Conservation (phyloP, 2,329 filamentous ascomycete species). For the Talaromyces albobiverticillius region DNA sequence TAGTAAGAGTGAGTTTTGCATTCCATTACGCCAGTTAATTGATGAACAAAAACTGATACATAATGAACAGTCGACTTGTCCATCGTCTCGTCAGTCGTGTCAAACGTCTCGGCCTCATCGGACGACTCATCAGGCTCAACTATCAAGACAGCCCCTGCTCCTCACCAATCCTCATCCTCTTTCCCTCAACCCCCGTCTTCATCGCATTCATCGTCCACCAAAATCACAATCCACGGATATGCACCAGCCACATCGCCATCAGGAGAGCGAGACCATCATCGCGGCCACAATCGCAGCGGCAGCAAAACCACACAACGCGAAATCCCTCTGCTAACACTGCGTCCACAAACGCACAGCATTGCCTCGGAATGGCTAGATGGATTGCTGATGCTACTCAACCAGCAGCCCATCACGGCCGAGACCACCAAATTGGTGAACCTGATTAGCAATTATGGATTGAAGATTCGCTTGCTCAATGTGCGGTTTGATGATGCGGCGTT, state of each 20-base stretch:
- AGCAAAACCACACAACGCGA: conserved; percentile 55
- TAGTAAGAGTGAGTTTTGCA: conserved; percentile 62
- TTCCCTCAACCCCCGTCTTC: conserved; percentile 1
- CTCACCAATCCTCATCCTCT: conserved; percentile 9
- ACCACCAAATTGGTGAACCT: conserved; percentile 85
- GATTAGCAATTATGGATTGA: conserved; percentile 85
- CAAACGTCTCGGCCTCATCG: conserved; percentile 74
- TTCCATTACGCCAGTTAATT: background rate
- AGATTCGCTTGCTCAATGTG: conserved; percentile 89
- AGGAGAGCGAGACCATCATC: conserved; percentile 26
- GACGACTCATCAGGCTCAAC: conserved; percentile 49
- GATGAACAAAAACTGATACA: conserved; percentile 1
- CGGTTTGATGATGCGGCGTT: conserved; percentile 76
- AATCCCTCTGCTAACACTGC: conserved; percentile 73
- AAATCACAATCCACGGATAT: conserved; percentile 87
- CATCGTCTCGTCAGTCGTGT: conserved; percentile 87
- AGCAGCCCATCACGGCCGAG: conserved; percentile 94
- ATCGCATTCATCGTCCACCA: conserved; percentile 54
- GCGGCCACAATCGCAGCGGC: conserved; percentile 28
- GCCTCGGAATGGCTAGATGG: conserved; percentile 98
- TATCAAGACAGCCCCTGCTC: conserved; percentile 41
- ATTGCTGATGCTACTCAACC: conserved; percentile 88
- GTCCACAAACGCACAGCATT: conserved; percentile 73
- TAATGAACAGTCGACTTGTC: conserved; percentile 74
- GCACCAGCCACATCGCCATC: conserved; percentile 29